Conservation (phyloP, 2,329 filamentous ascomycete genomes). For the Fusarium neocosmosporiellum region DNA sequence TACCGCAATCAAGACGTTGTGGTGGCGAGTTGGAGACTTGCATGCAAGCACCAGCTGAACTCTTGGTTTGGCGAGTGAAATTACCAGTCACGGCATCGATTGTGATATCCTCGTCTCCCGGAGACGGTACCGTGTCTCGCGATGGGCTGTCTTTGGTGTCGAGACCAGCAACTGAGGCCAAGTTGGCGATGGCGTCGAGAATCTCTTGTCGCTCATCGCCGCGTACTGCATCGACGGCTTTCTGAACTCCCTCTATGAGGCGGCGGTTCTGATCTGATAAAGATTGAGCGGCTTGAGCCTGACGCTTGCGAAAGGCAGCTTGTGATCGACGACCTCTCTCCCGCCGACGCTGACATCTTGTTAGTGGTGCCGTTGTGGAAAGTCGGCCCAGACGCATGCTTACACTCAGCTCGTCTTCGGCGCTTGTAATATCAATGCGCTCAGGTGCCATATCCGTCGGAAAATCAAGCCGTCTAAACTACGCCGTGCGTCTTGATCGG, state of each 20-base stretch:
- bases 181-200: conserved; percentile 5
- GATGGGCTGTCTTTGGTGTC: neutral
- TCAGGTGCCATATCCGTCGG: neutral
- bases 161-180: conserved; percentile 15
- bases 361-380: neutral
- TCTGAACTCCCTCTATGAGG: conserved; percentile 9
- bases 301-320: conserved; percentile 47
- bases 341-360: conserved; percentile 33
- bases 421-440: neutral
- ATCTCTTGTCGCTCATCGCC: conserved; percentile 18
- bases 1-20: conserved; percentile 2
- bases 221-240: neutral
- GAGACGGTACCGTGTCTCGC: rapidly evolving
- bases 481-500: neutral
- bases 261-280: conserved; percentile 35
- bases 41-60: neutral
- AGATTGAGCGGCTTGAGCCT: conserved; percentile 31
- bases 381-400: neutral
- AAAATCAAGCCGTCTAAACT: neutral
- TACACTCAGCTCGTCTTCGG: conserved; percentile 6
- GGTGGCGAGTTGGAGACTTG: neutral
- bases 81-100: neutral
- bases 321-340: conserved; percentile 47
- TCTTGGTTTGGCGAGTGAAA: neutral
- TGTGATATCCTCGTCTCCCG: neutral